Base-by-base conservation (phyloP, 2,329 filamentous ascomycete genomes). In the Coniella lustricola region DNA sequence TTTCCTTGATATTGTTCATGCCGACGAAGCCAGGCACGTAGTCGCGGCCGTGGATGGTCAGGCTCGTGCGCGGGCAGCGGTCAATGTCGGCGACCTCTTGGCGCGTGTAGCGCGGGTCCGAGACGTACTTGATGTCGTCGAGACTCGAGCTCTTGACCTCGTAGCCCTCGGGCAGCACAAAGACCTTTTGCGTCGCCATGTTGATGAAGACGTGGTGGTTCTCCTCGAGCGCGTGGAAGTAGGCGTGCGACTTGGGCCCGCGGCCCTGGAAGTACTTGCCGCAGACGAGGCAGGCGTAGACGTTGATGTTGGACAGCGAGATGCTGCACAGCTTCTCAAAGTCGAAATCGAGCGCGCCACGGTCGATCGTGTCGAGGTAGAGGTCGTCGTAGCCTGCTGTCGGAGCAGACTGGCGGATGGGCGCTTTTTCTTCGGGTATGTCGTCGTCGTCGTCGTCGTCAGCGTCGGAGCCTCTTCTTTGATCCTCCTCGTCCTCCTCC, bases 1-100 rank as follows among this genome's bases (percentile, higher is more conserved):
- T 98, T 50, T 93, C 89, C 68, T 98, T 98, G 75, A 98, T 96
- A 69, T 98, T 98, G 76, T 98, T 98, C 87, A 98, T 94, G 56
- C 93, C 93, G 53, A 98, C 89, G 64, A 90, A 98, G 5, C 93
- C 91, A 17, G 93, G 93, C 56, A 84, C 84, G 68, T 98, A 98
- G 63, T 86, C 82, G 66, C 85, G 87, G 54, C 89, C 89, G 43
- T 76, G 75, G 36, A 97, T 75, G 60, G 95, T 91, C 77, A 84
- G 90, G 38, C 81, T 79, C 16, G 72, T 75, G 60, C 75, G 74
- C 46, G 73, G 71, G 56, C 74, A 67, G 46, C 82, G 79, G 68
- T 97, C 93, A 56, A 97, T 71, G 59, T 81, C 81, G 59, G 81
- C 75, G 29, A 97, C 90, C 61, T 97, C 87, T 35, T 80, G 76